Percentiles rank a stretch among this genome's conserved stretches.
Evolutionary conservation across 2,329 filamentous ascomycete species (phyloP).

Genomic region (Penicillium sp.): DNA sequence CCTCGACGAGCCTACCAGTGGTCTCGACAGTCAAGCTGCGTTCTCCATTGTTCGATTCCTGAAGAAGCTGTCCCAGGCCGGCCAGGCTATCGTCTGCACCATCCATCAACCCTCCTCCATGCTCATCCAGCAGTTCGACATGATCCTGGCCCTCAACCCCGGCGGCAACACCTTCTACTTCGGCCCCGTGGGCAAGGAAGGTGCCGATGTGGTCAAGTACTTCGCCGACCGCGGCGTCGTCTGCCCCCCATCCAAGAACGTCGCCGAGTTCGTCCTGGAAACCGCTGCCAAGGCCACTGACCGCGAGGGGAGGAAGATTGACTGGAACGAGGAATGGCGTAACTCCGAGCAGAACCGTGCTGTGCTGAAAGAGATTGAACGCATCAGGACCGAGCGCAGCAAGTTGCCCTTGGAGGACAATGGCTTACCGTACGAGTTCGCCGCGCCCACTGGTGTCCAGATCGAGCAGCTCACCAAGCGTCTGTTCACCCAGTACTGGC

Average conservation of each 20-base stretch:
- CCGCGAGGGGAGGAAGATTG: constrained; percentile 53
- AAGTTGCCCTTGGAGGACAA: constrained; percentile 44
- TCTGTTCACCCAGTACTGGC: constrained; percentile 69
- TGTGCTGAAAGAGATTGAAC: constrained; percentile 61
- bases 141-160: constrained; percentile 64
- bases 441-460: constrained; percentile 60
- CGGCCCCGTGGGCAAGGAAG: constrained; percentile 65
- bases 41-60: constrained; percentile 65
- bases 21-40: constrained; percentile 65
- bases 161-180: constrained; percentile 71
- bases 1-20: constrained; percentile 67
- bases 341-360: constrained; percentile 58
- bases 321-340: constrained; percentile 74
- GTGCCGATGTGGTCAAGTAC: constrained; percentile 61
- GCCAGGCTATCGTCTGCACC: constrained; percentile 68
- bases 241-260: constrained; percentile 63
- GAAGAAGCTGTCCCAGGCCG: constrained; percentile 61
- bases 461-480: constrained; percentile 64
- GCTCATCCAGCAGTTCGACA: constrained; percentile 68
- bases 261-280: constrained; percentile 63
- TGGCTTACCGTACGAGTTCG: constrained; percentile 54
- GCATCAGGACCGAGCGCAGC: constrained; percentile 56
- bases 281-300: constrained; percentile 57
- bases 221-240: constrained; percentile 62
- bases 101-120: constrained; percentile 69